phyloP scores from a whole-genome alignment of 1,284 basidiomycete genomes.

The Pseudozyma sp. region DNA sequence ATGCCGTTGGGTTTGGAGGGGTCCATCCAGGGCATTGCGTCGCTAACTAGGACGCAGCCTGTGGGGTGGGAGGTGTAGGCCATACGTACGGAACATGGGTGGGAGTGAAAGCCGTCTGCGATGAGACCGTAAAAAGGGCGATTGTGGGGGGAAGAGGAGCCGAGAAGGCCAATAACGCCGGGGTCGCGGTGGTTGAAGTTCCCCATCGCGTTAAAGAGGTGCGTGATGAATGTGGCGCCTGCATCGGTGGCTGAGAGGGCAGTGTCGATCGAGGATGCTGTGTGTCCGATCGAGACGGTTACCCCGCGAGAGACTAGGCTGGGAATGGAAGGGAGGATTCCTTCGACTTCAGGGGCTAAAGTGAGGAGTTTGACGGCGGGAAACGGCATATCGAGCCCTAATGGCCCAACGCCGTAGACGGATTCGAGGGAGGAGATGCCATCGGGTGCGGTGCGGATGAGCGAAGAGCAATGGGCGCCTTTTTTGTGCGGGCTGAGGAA shows the following conservation, averaged over 20 bases:
- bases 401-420: conserved; percentile 51
- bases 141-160: conserved; percentile 59
- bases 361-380: conserved; percentile 80
- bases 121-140: conserved; percentile 81
- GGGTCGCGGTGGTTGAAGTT: conserved; percentile 77
- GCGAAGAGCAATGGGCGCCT: conserved; percentile 81
- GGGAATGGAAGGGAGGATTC: conserved; percentile 79
- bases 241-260: conserved; percentile 77
- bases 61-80: conserved; percentile 85
- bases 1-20: conserved; percentile 83
- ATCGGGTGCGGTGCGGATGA: conserved; percentile 73
- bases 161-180: conserved; percentile 83
- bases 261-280: conserved; percentile 76
- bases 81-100: conserved; percentile 87
- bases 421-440: conserved; percentile 56
- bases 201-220: conserved; percentile 92
- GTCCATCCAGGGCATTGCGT: conserved; percentile 88
- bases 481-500: conserved; percentile 81
- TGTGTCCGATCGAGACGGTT: conserved; percentile 86
- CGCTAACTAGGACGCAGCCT: conserved; percentile 87
- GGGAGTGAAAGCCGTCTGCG: conserved; percentile 88
- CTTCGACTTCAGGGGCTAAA: conserved; percentile 84
- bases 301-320: conserved; percentile 78
- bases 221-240: conserved; percentile 86
- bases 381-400: conserved; percentile 71